A percentile compares a stretch with the other conserved stretches of the same genome.
Conservation (phyloP, 2,329 filamentous ascomycete species). For the Myriosclerotinia scirpicola region DNA sequence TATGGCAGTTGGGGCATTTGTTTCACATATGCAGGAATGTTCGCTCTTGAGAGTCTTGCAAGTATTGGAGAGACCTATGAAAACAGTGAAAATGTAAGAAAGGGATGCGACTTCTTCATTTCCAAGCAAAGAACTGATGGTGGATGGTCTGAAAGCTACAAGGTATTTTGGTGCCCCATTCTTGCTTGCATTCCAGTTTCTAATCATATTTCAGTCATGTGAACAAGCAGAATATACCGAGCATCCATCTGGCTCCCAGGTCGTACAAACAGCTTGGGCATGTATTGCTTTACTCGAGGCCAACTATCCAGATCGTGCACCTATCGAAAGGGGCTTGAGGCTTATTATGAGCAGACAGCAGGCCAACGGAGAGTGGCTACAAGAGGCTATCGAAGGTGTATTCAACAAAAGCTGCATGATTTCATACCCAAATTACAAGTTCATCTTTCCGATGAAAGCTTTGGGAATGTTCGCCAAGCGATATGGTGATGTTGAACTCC, state of each 20-base stretch:
- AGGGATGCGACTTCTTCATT: conserved; percentile 82
- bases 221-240: conserved; percentile 74
- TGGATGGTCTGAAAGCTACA: conserved; percentile 96
- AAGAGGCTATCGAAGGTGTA: conserved; percentile 95
- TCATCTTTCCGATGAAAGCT: conserved; percentile 91
- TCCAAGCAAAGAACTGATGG: conserved; percentile 84
- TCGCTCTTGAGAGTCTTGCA: conserved; percentile 83
- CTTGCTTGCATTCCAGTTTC: conserved; percentile 19
- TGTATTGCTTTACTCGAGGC: conserved; percentile 80
- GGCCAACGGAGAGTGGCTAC: conserved; percentile 87
- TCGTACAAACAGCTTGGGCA: conserved; percentile 95
- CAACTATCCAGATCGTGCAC: conserved; percentile 71
- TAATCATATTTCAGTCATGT: conserved; percentile 56
- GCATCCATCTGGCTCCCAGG: conserved; percentile 74
- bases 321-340: conserved; percentile 70
- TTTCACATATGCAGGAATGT: conserved; percentile 97
- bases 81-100: conserved; percentile 68
- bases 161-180: conserved; percentile 45
- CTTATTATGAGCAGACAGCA: conserved; percentile 85
- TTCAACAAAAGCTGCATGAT: conserved; percentile 99
- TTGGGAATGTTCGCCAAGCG: conserved; percentile 68
- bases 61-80: conserved; percentile 79
- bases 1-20: conserved; percentile 98
- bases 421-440: conserved; percentile 98
- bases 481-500: conserved; percentile 36